Base-by-base conservation (phyloP, 345 rosid species). In the Camelina laxa region DNA sequence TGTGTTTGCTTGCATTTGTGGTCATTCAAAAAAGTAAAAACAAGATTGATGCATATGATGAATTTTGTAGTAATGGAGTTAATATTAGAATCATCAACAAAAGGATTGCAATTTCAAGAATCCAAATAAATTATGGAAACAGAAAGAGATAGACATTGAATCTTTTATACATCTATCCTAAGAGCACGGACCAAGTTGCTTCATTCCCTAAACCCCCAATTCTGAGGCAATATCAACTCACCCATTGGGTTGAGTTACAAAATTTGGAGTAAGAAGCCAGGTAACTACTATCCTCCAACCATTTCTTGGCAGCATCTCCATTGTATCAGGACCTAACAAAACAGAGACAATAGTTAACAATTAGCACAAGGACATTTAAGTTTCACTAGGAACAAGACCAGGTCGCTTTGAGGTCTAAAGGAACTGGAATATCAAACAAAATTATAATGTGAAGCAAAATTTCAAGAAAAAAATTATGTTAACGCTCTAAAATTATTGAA, bases 121-220 rank as follows among this genome's bases (percentile, higher is more conserved):
- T 65, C 58, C 49, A 36, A 35, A 56, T 30, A 45, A 39, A n/a
- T n/a, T 51, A 1, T 0, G 21, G 27, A 73, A 60, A 60, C 36
- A 65, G 6, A 11, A 44, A 68, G 27, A 59, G 77, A 64, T 65
- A 74, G 77, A 74, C 67, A 70, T 63, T 55, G 44, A 60, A 67
- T 6, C 38, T n/a, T 57, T 66, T 50, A 75, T 66, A 58, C 41
- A 65, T 74, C 67, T 73, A 73, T 63, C 69, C 62, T 62, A 72
- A 27, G 48, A 75, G 69, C 63, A 67, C 74, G 79, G 79, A 75
- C 79, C 74, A 75, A 35, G 61, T 20, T 60, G 79, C 79, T 75
- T 75, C 79, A 75, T 75, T 75, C 79, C 79, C 62, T 51, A 41
- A 27, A 27, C 30, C 14, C 62, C 58, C 27, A 35, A n/a, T 48